Percentiles rank a stretch among this genome's conserved stretches.
These are phyloP conservation scores for Sugiyamaella grinbergsii DNA, from an alignment of 1,139 yeast species.

Conservation along the genomic window DNA sequence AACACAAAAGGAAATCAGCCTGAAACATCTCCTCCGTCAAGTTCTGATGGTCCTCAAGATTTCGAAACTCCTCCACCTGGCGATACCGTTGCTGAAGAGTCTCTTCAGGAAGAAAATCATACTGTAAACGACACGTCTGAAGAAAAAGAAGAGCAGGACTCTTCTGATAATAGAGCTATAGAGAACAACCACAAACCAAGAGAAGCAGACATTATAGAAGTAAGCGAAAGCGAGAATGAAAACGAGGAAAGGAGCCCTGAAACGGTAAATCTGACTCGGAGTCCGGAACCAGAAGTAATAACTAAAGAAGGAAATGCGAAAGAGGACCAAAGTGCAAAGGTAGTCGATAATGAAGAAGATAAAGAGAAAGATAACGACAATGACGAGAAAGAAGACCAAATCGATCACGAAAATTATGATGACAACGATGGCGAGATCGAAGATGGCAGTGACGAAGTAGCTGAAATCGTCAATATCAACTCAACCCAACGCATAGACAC, in stretches of 20 bases:
- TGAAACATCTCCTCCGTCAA: too few relatives aligned
- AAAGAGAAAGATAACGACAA: constrained; percentile 3
- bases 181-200: background rate
- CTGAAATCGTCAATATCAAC: constrained; percentile 1
- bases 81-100: too few relatives aligned
- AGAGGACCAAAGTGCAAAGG: background rate
- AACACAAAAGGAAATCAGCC: too few relatives aligned
- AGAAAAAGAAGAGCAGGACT: constrained; percentile 11
- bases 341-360: background rate
- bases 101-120: background rate
- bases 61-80: background rate
- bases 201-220: too few relatives aligned
- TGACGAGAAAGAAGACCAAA: constrained; percentile 1
- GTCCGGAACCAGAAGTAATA: background rate
- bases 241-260: background rate
- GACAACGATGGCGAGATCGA: background rate
- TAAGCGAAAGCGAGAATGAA: background rate
- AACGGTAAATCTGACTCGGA: constrained; percentile 11
- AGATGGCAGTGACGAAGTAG: constrained; percentile 8
- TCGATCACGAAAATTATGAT: too few relatives aligned
- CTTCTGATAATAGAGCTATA: constrained; percentile 3
- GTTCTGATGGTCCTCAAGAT: background rate
- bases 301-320: background rate
- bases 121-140: background rate
- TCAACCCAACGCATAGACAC: constrained; percentile 10